A percentile compares a stretch with the other conserved stretches of the same genome.
phyloP scores from a whole-genome alignment of 2,329 filamentous ascomycete species.

The Colletotrichum cereale region DNA sequence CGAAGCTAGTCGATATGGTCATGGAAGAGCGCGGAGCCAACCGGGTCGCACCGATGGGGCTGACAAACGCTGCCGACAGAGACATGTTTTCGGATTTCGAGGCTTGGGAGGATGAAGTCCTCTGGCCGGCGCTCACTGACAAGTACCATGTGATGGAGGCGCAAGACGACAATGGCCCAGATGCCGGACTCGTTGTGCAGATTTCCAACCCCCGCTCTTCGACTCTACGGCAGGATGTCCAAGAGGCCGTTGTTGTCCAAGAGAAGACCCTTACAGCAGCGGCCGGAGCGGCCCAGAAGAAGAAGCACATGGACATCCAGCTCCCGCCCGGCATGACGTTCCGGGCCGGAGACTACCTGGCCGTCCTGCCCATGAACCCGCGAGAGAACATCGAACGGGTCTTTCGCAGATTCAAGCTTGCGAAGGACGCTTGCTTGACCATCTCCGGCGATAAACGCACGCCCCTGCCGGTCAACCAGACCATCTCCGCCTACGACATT shows the following conservation, averaged over 20 bases:
- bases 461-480: conserved; percentile 65
- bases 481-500: conserved; percentile 72
- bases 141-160: conserved; percentile 62
- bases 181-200: conserved; percentile 57
- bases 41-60: conserved; percentile 60
- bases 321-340: conserved; percentile 76
- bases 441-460: conserved; percentile 67
- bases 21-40: conserved; percentile 55
- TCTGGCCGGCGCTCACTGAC: conserved; percentile 64
- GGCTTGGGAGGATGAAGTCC: conserved; percentile 71
- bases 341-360: conserved; percentile 81
- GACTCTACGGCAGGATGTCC: conserved; percentile 70
- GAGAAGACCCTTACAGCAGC: conserved; percentile 62
- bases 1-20: conserved; percentile 69
- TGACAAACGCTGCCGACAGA: conserved; percentile 70
- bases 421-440: conserved; percentile 76
- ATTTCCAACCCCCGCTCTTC: conserved; percentile 67
- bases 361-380: conserved; percentile 79
- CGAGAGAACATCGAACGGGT: conserved; percentile 71
- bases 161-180: conserved; percentile 30
- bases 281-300: conserved; percentile 68
- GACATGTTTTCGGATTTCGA: conserved; percentile 79
- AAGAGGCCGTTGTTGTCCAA: conserved; percentile 68
- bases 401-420: conserved; percentile 74
- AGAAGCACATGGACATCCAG: conserved; percentile 75